A percentile compares a stretch with the other conserved stretches of the same genome.
Conservation (phyloP, 768 basidiomycete genomes). For the Phanerodontia chrysosporium region DNA sequence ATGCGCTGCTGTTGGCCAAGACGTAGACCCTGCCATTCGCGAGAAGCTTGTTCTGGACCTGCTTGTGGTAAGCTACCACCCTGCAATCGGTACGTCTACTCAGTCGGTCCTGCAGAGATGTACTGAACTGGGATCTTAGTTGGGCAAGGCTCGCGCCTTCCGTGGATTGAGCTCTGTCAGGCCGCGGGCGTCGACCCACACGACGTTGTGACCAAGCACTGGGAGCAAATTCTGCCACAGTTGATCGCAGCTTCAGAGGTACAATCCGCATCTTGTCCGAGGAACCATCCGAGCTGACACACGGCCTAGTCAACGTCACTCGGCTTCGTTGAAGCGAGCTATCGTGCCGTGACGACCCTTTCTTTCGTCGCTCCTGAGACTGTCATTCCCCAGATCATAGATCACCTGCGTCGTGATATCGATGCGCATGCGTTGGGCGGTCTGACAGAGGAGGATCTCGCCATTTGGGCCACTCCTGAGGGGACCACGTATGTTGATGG, state of each 20-base stretch:
- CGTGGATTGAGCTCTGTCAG: constrained; percentile 83
- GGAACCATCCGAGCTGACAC: constrained; percentile 21
- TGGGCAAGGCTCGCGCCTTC: constrained; percentile 50
- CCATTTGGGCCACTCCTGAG: constrained; percentile 82
- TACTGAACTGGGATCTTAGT: neutral
- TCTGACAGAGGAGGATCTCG: constrained; percentile 70
- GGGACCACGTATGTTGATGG: constrained; percentile 83
- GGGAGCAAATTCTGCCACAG: constrained; percentile 45
- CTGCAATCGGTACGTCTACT: constrained; percentile 37
- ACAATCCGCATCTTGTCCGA: constrained; percentile 1
- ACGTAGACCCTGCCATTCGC: constrained; percentile 33
- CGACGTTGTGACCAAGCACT: constrained; percentile 46
- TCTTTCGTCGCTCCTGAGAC: constrained; percentile 72
- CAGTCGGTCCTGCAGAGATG: neutral
- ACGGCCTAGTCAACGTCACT: constrained; percentile 5
- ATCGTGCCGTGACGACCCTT: constrained; percentile 69
- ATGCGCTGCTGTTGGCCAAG: constrained; percentile 43
- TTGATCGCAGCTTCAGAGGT: constrained; percentile 54
- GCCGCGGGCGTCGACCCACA: constrained; percentile 64
- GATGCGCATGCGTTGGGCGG: constrained; percentile 50
- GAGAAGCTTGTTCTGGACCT: constrained; percentile 50
- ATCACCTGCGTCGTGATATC: constrained; percentile 65
- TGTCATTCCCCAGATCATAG: constrained; percentile 66
- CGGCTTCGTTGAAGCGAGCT: constrained; percentile 60
- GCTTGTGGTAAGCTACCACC: constrained; percentile 73